Base-by-base conservation (phyloP, 169 alveolate genomes). In the Eimeria necatrix region DNA sequence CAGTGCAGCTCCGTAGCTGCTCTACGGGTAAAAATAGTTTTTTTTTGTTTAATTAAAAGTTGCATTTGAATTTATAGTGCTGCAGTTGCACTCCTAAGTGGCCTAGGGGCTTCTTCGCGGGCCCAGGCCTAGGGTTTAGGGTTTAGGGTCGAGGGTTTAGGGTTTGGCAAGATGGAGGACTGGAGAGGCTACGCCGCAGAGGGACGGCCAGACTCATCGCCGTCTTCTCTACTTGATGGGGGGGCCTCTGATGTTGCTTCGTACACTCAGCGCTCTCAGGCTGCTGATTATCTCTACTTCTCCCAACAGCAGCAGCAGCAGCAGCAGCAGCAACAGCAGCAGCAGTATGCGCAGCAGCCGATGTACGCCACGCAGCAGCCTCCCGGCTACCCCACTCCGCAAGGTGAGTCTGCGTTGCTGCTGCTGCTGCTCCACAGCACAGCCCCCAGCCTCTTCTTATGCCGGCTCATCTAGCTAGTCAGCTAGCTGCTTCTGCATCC, bases 181-280 rank as follows among this genome's bases (percentile, higher is more conserved):
- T 83, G 91, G 91, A 32, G 91, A 52, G 91, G 91, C 9, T 83
- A 83, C 41, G 52, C 91, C 10, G 76, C 91, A 14, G 91, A 83
- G 71, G 64, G 74, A 12, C 91, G 91, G 41, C 53, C 76, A 12
- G 91, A 83, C 76, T 83, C 91, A 9, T 83, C 91, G 16, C 91
- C 74, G 3, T 83, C 91, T 18, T 83, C 91, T 5, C 20, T 56
- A 73, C 24, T 83, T 9, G 91, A 83, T 51, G 91, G 91, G 24
- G 91, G 91, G 56, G 49, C 91, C 10, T 83, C 91, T 8, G 91
- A 83, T 83, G 91, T 83, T 32, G 53, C 46, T 12, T 83, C 91
- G 2, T 83, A 83, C 61, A 83, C 91, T 12, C 91, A 83, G 74
- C 71, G 74, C 4, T 41, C 91, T 22, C 52, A 51, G 53, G 91